Conservation (phyloP, 306 rosid genomes). For the Prunus padus region DNA sequence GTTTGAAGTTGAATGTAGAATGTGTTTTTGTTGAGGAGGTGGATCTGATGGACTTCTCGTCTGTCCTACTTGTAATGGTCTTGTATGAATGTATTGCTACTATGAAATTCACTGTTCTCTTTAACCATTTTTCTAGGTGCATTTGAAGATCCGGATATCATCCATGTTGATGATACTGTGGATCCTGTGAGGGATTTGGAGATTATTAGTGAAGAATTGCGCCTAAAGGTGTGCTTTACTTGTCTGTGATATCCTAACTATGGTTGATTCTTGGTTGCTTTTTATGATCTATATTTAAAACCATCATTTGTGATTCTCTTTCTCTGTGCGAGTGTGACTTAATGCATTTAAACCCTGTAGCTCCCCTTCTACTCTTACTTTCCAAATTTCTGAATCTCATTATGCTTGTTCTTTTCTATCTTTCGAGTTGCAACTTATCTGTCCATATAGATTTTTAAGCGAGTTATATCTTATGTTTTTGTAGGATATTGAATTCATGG, state of each 20-base stretch:
- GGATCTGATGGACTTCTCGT: no score
- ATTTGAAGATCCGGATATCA: constrained; percentile 95
- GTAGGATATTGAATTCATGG: constrained; percentile 89
- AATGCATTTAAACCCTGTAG: not conserved
- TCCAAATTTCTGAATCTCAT: not conserved
- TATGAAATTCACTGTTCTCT: not conserved
- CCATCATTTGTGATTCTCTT: not conserved
- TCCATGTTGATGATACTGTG: constrained; percentile 89
- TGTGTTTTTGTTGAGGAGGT: no score
- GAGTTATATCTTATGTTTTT: constrained; percentile 17
- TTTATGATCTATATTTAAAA: not conserved
- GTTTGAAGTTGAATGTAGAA: no score
- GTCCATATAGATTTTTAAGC: constrained; percentile 6
- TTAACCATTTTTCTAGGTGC: constrained; percentile 55
- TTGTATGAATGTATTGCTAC: not conserved
- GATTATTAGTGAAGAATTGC: constrained; percentile 72
- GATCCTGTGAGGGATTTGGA: constrained; percentile 99
- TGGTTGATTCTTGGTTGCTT: not conserved
- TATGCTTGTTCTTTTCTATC: not conserved
- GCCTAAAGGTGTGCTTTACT: constrained; percentile 68
- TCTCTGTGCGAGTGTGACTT: not conserved
- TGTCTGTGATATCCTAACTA: not conserved
- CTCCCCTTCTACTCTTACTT: not conserved
- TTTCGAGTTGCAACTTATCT: not conserved
- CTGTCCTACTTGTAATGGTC: not conserved